Percentiles rank a stretch among this genome's conserved stretches.
Evolutionary conservation across 78 protist species (phyloP).

Genomic region (Dictyostelium citrinum): DNA sequence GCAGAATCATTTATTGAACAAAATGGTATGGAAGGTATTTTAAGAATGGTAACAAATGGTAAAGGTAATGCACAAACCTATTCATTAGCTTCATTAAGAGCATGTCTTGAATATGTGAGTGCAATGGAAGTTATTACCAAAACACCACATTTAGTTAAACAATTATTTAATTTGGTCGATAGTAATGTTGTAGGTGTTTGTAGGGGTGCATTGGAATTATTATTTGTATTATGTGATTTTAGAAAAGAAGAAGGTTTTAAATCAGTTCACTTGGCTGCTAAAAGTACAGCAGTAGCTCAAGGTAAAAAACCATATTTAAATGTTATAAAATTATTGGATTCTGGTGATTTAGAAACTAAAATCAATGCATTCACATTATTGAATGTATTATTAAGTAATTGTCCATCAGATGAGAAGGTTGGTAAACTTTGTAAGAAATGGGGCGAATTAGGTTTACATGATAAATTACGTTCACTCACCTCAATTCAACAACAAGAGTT

Average conservation of each 20-base stretch:
- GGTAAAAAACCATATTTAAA: slow-evolving; percentile 7
- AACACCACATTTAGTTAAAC: slow-evolving; percentile 60
- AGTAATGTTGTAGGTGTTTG: slow-evolving; percentile 60
- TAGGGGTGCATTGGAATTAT: slow-evolving; percentile 59
- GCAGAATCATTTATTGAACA: slow-evolving; percentile 73
- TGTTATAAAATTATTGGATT: slow-evolving; percentile 32
- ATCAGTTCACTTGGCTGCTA: slow-evolving; percentile 66
- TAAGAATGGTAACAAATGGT: slow-evolving; percentile 25
- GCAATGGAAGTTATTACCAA: slow-evolving; percentile 72
- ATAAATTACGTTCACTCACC: slow-evolving; percentile 2
- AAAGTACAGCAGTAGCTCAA: slow-evolving; percentile 10
- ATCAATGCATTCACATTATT: slow-evolving; percentile 57
- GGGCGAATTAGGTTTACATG: slow-evolving; percentile 58
- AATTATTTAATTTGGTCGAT: slow-evolving; percentile 42
- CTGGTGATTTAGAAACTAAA: slow-evolving; percentile 62
- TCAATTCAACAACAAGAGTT: slow-evolving; percentile 58
- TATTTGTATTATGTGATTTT: slow-evolving; percentile 58
- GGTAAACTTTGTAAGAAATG: slow-evolving; percentile 34
- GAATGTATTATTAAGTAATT: slow-evolving; percentile 41
- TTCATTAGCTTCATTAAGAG: slow-evolving; percentile 61
- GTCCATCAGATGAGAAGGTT: slow-evolving; percentile 45
- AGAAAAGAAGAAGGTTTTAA: slow-evolving; percentile 64
- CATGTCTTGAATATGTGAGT: slow-evolving; percentile 70
- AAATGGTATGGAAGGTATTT: slow-evolving; percentile 70
- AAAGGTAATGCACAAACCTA: slow-evolving; percentile 72